A percentile compares a stretch with the other conserved stretches of the same genome.
Conservation (phyloP, 83 land plant genomes). For the Diphasiastrum complanatum region DNA sequence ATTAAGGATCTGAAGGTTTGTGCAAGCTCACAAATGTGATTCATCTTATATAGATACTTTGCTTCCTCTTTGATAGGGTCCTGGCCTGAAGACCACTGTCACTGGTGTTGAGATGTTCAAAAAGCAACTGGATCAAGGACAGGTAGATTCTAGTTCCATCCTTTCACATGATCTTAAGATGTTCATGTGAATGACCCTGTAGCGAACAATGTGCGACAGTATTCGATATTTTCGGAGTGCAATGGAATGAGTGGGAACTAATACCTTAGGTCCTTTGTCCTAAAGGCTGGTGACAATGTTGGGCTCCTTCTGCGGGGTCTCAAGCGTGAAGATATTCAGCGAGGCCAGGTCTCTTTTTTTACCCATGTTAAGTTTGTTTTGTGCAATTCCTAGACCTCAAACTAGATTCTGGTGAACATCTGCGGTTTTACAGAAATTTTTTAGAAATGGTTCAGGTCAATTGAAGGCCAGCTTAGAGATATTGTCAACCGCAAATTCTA, state of each 20-base stretch:
- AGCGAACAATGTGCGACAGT: background rate
- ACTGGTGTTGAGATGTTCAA: conserved; percentile 99
- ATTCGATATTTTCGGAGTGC: background rate
- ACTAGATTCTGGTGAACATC: no score
- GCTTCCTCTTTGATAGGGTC: no score
- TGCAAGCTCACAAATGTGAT: background rate
- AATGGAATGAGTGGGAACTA: background rate
- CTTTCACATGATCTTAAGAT: no score
- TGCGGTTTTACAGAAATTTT: no score
- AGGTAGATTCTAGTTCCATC: conserved; percentile 39
- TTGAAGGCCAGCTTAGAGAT: no score
- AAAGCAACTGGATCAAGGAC: conserved; percentile 84
- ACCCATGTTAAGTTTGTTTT: no score
- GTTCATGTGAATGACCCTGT: no score
- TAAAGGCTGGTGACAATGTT: conserved; percentile 96
- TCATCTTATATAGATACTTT: no score
- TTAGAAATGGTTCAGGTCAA: no score
- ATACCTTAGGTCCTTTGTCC: background rate
- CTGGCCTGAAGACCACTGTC: conserved; percentile 59
- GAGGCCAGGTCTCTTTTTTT: conserved; percentile 98
- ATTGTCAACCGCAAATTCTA: no score
- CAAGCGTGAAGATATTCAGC: conserved; percentile 76
- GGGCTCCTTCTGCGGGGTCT: conserved; percentile 93
- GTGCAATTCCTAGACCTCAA: no score
- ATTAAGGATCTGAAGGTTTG: background rate